These are phyloP conservation scores for Syzygium aqueum DNA, from an alignment of 345 rosid genomes.

Conservation along the genomic window DNA sequence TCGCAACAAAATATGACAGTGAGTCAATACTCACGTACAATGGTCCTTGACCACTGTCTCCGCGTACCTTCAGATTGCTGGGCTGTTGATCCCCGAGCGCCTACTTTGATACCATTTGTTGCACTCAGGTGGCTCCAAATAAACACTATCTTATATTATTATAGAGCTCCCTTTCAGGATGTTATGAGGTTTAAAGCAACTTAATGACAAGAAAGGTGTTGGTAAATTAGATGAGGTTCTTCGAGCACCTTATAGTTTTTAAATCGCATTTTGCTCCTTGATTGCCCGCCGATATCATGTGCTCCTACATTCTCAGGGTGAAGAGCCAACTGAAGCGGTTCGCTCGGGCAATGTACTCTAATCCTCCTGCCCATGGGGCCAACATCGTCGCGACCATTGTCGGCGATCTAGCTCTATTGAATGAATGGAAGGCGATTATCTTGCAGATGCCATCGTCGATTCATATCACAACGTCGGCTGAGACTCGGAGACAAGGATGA, in stretches of 20 bases:
- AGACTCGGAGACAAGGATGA: not conserved
- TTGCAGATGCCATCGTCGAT: slow-evolving; percentile 79
- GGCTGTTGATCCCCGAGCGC: not conserved
- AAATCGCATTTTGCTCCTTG: not conserved
- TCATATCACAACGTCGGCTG: slow-evolving; percentile 62
- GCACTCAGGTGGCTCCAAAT: not conserved
- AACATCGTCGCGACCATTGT: slow-evolving; percentile 79
- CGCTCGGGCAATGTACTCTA: slow-evolving; percentile 92
- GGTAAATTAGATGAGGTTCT: not conserved
- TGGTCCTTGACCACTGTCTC: not conserved
- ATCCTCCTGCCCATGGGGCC: slow-evolving; percentile 91
- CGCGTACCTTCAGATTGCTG: not conserved
- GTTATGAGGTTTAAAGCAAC: not conserved
- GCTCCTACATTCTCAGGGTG: slow-evolving; percentile 38
- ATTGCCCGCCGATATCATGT: not conserved
- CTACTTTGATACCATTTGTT: not conserved
- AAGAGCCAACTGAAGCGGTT: slow-evolving; percentile 94
- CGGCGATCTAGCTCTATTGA: slow-evolving; percentile 64
- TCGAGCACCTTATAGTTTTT: not conserved
- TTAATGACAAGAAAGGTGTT: not conserved
- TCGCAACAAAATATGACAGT: not conserved
- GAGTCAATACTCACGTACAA: not conserved
- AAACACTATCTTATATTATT: not conserved
- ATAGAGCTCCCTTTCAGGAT: not conserved
- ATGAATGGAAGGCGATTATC: slow-evolving; percentile 81